Conservation (phyloP, 148 eudicot genomes). For the Rhododendron simsii region DNA sequence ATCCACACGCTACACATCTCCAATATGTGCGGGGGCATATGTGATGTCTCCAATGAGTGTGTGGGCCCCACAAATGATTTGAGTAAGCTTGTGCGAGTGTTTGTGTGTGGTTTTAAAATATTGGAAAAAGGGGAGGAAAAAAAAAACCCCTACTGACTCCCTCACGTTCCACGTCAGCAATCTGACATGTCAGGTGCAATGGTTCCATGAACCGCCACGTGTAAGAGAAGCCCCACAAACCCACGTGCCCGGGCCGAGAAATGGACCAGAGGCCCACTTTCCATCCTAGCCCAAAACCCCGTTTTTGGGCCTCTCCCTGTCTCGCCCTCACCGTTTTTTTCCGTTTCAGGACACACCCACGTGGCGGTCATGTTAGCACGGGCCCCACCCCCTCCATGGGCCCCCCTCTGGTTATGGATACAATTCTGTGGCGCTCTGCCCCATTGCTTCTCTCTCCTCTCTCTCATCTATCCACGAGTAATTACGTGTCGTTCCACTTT, state of each 20-base stretch:
- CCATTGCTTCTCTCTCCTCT: slow-evolving; percentile 10
- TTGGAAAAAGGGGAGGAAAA: too few species aligned
- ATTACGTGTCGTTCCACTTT: too few species aligned
- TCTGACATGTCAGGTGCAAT: slow-evolving; percentile 20
- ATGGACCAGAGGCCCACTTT: background rate
- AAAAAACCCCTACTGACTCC: background rate
- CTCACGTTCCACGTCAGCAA: slow-evolving; percentile 21
- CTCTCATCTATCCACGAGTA: background rate
- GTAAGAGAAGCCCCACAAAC: slow-evolving; percentile 9
- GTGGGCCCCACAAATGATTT: too few species aligned
- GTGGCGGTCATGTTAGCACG: slow-evolving; percentile 45
- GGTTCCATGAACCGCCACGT: slow-evolving; percentile 17
- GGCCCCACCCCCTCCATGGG: slow-evolving; percentile 52
- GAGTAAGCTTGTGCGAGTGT: too few species aligned
- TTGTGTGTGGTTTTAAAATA: too few species aligned
- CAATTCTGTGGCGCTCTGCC: background rate
- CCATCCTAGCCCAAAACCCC: background rate
- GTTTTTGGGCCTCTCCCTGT: slow-evolving; percentile 1
- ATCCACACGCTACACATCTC: too few species aligned
- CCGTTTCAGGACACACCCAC: slow-evolving; percentile 44
- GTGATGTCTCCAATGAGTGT: too few species aligned
- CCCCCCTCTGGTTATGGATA: slow-evolving; percentile 1
- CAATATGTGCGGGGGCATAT: too few species aligned
- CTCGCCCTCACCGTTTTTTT: slow-evolving; percentile 15
- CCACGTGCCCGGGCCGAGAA: slow-evolving; percentile 19